Evolutionary conservation across 208 protist genomes (phyloP).

Genomic region (Leishmania amazonensis): DNA sequence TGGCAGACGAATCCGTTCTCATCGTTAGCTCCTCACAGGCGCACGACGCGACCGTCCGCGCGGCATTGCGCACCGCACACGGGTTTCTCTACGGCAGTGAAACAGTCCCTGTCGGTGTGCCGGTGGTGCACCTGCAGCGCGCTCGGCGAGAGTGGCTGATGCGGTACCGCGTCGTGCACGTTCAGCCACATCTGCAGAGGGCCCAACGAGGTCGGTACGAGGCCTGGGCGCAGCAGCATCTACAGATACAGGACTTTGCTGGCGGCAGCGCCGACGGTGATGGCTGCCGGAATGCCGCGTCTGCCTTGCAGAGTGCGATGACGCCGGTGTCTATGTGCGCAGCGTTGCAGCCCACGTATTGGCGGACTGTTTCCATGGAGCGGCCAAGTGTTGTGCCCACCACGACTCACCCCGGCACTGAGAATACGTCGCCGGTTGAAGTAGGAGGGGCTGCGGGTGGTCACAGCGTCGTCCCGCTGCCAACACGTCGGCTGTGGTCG

Average conservation of each 20-base stretch:
- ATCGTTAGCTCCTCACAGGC: constrained; percentile 6
- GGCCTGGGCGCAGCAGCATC: constrained; percentile 6
- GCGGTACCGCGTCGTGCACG: constrained; percentile 31
- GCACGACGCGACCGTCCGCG: constrained; percentile 25
- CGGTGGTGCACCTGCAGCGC: constrained; percentile 37
- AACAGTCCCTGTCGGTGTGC: constrained; percentile 40
- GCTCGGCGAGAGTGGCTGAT: constrained; percentile 39
- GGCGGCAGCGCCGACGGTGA: background rate
- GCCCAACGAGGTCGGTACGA: constrained; percentile 36
- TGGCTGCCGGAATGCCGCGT: background rate
- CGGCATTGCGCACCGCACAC: constrained; percentile 28
- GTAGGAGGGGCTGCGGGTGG: background rate
- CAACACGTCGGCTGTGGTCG: background rate
- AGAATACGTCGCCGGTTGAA: background rate
- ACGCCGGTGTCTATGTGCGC: constrained; percentile 5
- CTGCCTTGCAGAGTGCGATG: background rate
- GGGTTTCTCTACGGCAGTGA: constrained; percentile 50
- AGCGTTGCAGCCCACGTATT: constrained; percentile 20
- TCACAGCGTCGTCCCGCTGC: background rate
- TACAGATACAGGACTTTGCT: background rate
- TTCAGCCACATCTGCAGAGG: constrained; percentile 30
- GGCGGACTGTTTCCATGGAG: constrained; percentile 2
- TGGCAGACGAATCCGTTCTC: background rate
- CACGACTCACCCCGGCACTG: background rate
- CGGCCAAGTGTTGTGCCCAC: background rate